A percentile compares a stretch with the other conserved stretches of the same genome.
Evolutionary conservation across 1,284 basidiomycete genomes (phyloP).

Genomic region (Chondrostereum purpureum): DNA sequence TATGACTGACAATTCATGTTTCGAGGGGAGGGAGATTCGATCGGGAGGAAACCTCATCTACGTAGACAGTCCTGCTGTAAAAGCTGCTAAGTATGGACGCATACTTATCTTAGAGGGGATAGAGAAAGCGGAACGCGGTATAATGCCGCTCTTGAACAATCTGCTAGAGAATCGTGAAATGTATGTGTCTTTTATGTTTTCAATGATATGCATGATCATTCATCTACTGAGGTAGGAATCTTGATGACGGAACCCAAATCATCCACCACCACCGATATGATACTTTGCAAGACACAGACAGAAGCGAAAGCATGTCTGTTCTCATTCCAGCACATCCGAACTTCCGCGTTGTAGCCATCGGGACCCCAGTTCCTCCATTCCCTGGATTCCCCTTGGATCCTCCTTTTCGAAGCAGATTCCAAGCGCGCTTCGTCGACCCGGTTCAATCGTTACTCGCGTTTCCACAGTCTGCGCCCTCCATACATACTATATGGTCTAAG

Average conservation of each 20-base stretch:
- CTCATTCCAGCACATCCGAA: slow-evolving; percentile 59
- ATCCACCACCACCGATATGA: slow-evolving; percentile 54
- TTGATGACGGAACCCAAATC: slow-evolving; percentile 69
- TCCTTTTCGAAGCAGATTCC: slow-evolving; percentile 63
- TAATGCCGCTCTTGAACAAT: slow-evolving; percentile 57
- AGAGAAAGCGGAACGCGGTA: slow-evolving; percentile 63
- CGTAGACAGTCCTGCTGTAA: slow-evolving; percentile 58
- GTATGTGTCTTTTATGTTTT: slow-evolving; percentile 24
- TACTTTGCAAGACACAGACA: slow-evolving; percentile 32
- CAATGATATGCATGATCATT: not conserved
- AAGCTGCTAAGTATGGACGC: slow-evolving; percentile 58
- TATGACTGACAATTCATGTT: not conserved
- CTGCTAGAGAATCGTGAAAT: slow-evolving; percentile 64
- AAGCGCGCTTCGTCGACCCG: slow-evolving; percentile 60
- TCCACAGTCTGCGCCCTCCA: not conserved
- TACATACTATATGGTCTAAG: slow-evolving; percentile 23
- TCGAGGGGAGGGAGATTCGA: slow-evolving; percentile 51
- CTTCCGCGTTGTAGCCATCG: slow-evolving; percentile 60
- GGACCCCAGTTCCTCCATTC: slow-evolving; percentile 60
- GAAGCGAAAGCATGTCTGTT: slow-evolving; percentile 26
- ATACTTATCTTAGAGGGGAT: slow-evolving; percentile 63
- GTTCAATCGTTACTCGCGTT: slow-evolving; percentile 48
- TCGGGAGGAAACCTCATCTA: slow-evolving; percentile 54
- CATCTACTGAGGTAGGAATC: slow-evolving; percentile 40
- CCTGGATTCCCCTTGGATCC: slow-evolving; percentile 62